Base-by-base conservation (phyloP, 1,284 basidiomycete genomes). In the Mycena citricolor region DNA sequence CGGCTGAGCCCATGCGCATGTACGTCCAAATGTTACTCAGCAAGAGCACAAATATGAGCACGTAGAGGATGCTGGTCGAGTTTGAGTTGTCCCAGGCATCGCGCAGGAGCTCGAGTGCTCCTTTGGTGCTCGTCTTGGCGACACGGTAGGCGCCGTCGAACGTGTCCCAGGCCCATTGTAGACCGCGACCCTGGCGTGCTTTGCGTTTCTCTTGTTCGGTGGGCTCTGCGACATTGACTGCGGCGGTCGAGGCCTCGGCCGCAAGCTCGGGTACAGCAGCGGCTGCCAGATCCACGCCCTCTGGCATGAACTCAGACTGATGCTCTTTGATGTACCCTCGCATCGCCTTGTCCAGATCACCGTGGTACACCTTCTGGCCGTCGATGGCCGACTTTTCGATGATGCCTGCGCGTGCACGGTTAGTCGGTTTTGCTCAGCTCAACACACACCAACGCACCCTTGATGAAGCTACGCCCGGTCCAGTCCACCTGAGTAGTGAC, bases 391-490 rank as follows among this genome's bases (percentile, higher is more conserved):
- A 92, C 56, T 81, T 84, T 60, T 97, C 94, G 59, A 99, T 97
- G 57, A 99, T 90, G 44, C 92, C 91, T 93, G 28, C 4, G 4
- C 11, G 31, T n/a, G n/a, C n/a, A 19, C 4, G 12, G 11, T 19
- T 11, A 13, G 28, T 45, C 20, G 38, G 23, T 17, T 23, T 2
- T 8, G 36, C 21, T 37, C 22, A 26, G 41, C 37, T 31, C 11
- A 42, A 43, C 35, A 22, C 2, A 42, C 25, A 31, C 20, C 3
- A 4, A 66, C 79, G 56, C 51, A 91, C 93, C 86, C 67, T 91
- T 95, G 65, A 99, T 90, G 70, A 97, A 97, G 65, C 91, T 95
- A 56, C 94, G 78, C 17, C 94, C 94, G 0, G 87, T 91, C 94
- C 95, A 99, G 52, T 98, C 94, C 3, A 98, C 92, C 54, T 88